Base-by-base conservation (phyloP, 2,329 filamentous ascomycete species). In the Pyricularia sp. region DNA sequence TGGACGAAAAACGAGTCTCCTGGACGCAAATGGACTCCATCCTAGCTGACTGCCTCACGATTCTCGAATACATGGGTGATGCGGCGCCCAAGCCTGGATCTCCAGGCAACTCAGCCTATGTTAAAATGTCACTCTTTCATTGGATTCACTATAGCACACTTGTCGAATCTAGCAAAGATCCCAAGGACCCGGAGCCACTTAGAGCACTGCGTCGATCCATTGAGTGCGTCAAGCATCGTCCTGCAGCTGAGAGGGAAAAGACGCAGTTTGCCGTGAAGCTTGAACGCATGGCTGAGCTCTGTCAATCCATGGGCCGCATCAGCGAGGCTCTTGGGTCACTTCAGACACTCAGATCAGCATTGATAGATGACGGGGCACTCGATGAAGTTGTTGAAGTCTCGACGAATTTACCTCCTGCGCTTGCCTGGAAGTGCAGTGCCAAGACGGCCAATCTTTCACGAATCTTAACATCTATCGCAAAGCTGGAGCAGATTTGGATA, bases 111-210 rank as follows among this genome's bases (percentile, higher is more conserved):
- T 71, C 77, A 2, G 84, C 86, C 68, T 78, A 84, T 65, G 81
- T 88, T 67, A 89, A 87, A 69, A 82, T 91, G 30, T 91, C 88
- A 0, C 87, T 88, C 69, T 79, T 89, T 3, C 90, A 90, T 71
- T 91, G 87, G 72, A 78, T 84, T n/a, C 79, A 84, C 62, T 85
- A 85, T 70, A 75, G 82, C 22, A 77, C 79, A 60, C 72, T 84
- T 66, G 75, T 79, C 16, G 83, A 82, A 62, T 74, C 76, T 28
- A 68, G 75, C 0, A 75, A 75, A 4, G 78, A 77, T 33, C 68
- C 73, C 0, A 76, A 77, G n/a, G 78, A 80, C 62, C 68, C 71
- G 6, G 73, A 76, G 22, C 77, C 82, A 1, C 73, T 88, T 16
- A 80, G 82, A 62, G 80, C 86, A 13, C 78, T 91, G 62, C 82